Base-by-base conservation (phyloP, 805 yeast genomes). In the Candida nitratophila region DNA sequence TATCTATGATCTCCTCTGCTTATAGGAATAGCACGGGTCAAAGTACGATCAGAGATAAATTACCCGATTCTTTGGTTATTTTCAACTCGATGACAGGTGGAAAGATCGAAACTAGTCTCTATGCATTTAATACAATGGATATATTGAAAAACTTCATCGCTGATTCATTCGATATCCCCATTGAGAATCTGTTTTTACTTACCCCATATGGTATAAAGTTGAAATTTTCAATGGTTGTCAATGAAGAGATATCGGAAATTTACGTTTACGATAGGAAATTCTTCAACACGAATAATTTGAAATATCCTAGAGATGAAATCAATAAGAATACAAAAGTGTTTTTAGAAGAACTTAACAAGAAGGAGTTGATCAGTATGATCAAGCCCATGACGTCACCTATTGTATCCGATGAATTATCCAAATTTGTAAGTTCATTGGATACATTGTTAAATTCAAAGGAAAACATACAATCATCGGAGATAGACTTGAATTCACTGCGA, bases 191-290 rank as follows among this genome's bases (percentile, higher is more conserved):
- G 37, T 69, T 83, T 50, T 63, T 84, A 14, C 60, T 84, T 33
- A 72, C 88, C 2, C 77, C 88, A 1, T 80, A 74, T 57, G 90
- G 90, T 0, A 70, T 77, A 39, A 78, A 75, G 52, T 65, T 84
- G 49, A 79, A 75, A 57, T 74, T 66, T 56, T 70, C 68, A 54
- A 70, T 69, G 70, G 67, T 70, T 38, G 66, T 62, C 4, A 63
- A 60, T 46, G 66, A 75, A 50, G 81, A 77, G 46, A 58, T 73
- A 27, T 66, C 65, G 42, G 84, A 80, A 46, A 65, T 83, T 3
- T 83, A 73, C 57, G 79, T 77, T 1, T 83, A 71, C 60, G 88
- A 84, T 57, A 76, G 82, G 56, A 69, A 79, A 39, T 61, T 77
- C 39, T 83, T 83, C 49, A 59, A 59, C 35, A 53, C 53, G 12